Conservation (phyloP, 352 stramenopile species). For the Detonula confervacea region DNA sequence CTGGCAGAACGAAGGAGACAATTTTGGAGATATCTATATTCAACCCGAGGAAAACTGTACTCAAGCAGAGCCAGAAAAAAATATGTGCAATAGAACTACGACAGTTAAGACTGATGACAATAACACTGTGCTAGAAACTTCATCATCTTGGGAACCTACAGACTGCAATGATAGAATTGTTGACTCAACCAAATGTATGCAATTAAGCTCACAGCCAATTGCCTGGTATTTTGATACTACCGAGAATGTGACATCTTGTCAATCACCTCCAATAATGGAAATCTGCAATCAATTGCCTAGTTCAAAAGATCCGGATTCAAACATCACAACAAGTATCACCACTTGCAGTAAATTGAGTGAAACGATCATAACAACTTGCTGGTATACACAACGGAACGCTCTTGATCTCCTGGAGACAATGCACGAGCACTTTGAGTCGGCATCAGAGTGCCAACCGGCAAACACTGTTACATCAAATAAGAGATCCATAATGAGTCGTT, state of each 20-base stretch:
- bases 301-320: background rate
- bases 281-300: background rate
- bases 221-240: conserved; percentile 3
- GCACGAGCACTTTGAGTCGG: conserved; percentile 10
- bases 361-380: conserved; percentile 4
- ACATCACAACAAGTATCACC: background rate
- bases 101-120: background rate
- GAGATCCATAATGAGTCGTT: conserved; percentile 15
- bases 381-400: background rate
- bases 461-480: background rate
- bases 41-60: conserved; percentile 1
- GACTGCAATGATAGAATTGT: background rate
- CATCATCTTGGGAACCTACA: background rate
- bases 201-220: background rate
- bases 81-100: background rate
- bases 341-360: background rate
- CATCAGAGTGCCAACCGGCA: background rate
- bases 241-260: background rate
- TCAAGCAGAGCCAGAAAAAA: background rate
- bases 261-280: background rate
- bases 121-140: background rate
- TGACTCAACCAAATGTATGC: background rate
- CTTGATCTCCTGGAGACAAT: conserved; percentile 16
- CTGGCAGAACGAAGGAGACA: background rate
- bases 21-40: background rate